Percentiles rank a stretch among this genome's conserved stretches.
These are phyloP conservation scores for Psophocarpus tetragonolobus DNA, from an alignment of 306 rosid genomes.

Conservation along the genomic window DNA sequence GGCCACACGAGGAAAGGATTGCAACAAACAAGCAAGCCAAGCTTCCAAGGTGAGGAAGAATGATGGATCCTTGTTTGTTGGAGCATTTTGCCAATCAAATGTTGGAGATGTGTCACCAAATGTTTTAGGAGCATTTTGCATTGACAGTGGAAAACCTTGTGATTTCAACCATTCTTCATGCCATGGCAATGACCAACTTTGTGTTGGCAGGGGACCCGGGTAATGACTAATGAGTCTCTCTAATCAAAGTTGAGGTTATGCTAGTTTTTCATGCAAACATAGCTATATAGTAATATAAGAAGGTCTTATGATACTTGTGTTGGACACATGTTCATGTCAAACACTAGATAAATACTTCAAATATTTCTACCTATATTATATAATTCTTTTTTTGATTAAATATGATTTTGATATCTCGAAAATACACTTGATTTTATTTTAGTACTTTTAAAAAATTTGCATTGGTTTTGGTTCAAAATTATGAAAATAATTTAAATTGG, in stretches of 20 bases:
- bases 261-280: not conserved
- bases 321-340: not conserved
- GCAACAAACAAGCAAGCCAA: slow-evolving; percentile 52
- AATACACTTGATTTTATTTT: no score
- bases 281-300: no score
- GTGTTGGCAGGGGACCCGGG: slow-evolving; percentile 89
- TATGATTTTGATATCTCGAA: no score
- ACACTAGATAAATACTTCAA: not conserved
- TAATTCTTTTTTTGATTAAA: no score
- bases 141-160: slow-evolving; percentile 66
- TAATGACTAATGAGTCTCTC: slow-evolving; percentile 39
- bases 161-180: slow-evolving; percentile 80
- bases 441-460: no score
- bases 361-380: not conserved
- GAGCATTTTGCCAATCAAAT: slow-evolving; percentile 90
- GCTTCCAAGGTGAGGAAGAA: slow-evolving; percentile 70
- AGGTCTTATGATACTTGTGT: no score
- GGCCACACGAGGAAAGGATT: slow-evolving; percentile 67
- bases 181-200: slow-evolving; percentile 69
- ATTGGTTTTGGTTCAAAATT: no score
- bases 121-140: slow-evolving; percentile 82
- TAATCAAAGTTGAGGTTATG: not conserved
- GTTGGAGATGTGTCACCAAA: slow-evolving; percentile 92
- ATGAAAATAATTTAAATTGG: no score
- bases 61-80: slow-evolving; percentile 69